Base-by-base conservation (phyloP, 2,329 filamentous ascomycete genomes). In the Monilinia vaccinii-corymbosi region DNA sequence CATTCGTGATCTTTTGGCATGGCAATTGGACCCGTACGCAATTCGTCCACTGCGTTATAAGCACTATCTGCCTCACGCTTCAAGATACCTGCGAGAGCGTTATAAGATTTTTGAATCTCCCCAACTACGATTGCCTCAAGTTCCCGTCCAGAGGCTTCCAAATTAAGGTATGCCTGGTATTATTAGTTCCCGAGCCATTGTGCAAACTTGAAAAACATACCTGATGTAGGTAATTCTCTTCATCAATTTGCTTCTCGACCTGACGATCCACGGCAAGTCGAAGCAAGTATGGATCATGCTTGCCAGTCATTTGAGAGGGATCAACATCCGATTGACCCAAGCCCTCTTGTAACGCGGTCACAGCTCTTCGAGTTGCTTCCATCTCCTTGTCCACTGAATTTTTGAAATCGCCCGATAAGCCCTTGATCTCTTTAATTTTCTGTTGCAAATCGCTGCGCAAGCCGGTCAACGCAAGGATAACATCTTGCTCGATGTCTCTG, bases 371-470 rank as follows among this genome's bases (percentile, higher is more conserved):
- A 0, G 94, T 97, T 21, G 74, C 78, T 23, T 97, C 92, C 78
- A 96, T 93, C 74, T 97, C 94, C 76, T 93, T 96, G 31, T 96
- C 91, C 11, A 99, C 91, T 0, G 87, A 89, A 72, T 96, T 99
- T 76, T 96, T 96, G 76, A 99, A 99, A 73, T 99, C 94, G 18
- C 91, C 89, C 7, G 91, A 89, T 18, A 99, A 78, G 66, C 85
- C 87, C 76, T 96, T 96, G 77, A 99, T 99, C 75, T 99, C 94
- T 75, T 97, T 99, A 74, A 96, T 96, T 77, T 99, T 99, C 73
- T 95, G 91, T 63, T 88, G 88, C 21, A 99, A 78, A 73, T 99
- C 94, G 69, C 86, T 92, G 61, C 94, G 80, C 58, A 99, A 77
- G 1, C 91, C 91, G 2, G 87, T 91, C 60, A 99, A 78, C 56